Evolutionary conservation across 2,329 filamentous ascomycete species (phyloP).

Genomic region (Monosporascus sp.): DNA sequence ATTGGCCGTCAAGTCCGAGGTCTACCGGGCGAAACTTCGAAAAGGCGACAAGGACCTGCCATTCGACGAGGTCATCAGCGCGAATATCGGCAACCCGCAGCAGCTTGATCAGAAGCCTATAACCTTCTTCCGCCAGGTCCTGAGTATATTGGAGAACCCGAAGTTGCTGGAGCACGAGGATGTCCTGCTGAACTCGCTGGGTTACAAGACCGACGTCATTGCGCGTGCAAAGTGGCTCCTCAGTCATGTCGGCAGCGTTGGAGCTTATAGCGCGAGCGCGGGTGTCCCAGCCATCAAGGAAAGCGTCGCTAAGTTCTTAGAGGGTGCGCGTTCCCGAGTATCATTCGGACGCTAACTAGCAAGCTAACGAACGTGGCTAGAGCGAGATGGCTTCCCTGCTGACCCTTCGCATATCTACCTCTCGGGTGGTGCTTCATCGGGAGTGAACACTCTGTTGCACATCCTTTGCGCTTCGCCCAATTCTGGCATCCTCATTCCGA

Average conservation of each 20-base stretch:
- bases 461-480: constrained; percentile 75
- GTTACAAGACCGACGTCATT: constrained; percentile 87
- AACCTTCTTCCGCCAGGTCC: constrained; percentile 97
- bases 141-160: constrained; percentile 90
- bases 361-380: constrained; percentile 35
- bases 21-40: constrained; percentile 72
- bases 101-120: constrained; percentile 99
- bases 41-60: constrained; percentile 61
- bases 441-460: constrained; percentile 89
- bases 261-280: constrained; percentile 92
- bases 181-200: constrained; percentile 68
- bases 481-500: constrained; percentile 85
- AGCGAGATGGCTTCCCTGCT: constrained; percentile 81
- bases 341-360: background rate
- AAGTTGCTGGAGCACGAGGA: constrained; percentile 75
- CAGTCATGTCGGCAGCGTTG: constrained; percentile 81
- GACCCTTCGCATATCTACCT: constrained; percentile 82
- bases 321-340: constrained; percentile 52
- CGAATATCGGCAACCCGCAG: constrained; percentile 98
- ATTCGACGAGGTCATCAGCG: constrained; percentile 87
- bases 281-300: constrained; percentile 82
- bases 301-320: constrained; percentile 88
- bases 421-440: constrained; percentile 85
- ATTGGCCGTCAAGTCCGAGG: constrained; percentile 87
- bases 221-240: constrained; percentile 77